Conservation (phyloP, 2,329 filamentous ascomycete species). For the Westerdykella aurantiaca region DNA sequence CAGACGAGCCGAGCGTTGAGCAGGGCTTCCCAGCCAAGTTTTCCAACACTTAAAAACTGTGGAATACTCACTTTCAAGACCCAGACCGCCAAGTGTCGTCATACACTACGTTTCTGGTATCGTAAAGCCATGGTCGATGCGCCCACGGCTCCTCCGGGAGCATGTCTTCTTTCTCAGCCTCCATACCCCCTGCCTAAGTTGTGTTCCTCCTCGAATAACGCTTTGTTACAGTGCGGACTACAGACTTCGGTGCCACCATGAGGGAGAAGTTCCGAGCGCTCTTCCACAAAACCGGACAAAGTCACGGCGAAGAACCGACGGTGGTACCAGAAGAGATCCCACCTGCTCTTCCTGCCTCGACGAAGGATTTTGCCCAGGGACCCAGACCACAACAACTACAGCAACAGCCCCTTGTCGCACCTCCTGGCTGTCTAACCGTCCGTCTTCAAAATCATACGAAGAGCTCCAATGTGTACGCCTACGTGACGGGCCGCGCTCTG, state of each 20-base stretch:
- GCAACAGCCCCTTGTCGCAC: constrained; percentile 21
- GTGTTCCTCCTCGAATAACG: neutral
- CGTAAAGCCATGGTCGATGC: no score
- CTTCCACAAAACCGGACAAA: constrained; percentile 5
- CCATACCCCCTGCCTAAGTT: no score
- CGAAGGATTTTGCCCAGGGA: no score
- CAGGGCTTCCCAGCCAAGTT: no score
- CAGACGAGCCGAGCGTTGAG: no score
- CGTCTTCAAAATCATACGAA: constrained; percentile 60
- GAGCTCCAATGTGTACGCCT: constrained; percentile 58
- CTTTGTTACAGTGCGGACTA: constrained; percentile 4
- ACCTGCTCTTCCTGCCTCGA: no score
- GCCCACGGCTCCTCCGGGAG: no score
- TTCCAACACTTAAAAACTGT: no score
- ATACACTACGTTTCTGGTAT: no score
- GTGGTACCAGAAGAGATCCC: neutral
- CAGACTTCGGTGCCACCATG: constrained; percentile 5
- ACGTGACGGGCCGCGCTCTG: constrained; percentile 63
- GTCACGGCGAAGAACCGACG: neutral
- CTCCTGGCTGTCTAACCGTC: constrained; percentile 50
- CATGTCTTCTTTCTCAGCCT: no score
- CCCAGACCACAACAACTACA: constrained; percentile 12
- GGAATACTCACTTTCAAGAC: no score
- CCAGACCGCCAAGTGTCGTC: no score
- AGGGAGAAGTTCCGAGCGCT: constrained; percentile 3